phyloP scores from a whole-genome alignment of 1,139 yeast genomes.

The Kodamaea sp. region DNA sequence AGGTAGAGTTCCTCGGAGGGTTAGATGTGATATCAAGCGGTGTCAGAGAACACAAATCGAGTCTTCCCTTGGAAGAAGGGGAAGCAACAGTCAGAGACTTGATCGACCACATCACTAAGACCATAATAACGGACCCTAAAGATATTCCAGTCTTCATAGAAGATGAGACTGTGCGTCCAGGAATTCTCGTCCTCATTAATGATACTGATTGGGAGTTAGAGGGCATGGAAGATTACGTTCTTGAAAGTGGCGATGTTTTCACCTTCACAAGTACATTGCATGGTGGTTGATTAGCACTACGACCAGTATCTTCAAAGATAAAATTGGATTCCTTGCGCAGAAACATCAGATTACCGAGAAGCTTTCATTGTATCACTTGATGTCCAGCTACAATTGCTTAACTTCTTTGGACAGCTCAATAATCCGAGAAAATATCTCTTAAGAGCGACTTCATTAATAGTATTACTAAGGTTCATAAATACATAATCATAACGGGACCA shows the following conservation, averaged over 20 bases:
- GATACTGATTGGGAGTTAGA: conserved; percentile 98
- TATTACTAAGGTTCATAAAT: too few species aligned
- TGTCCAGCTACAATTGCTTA: too few species aligned
- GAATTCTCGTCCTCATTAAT: conserved; percentile 85
- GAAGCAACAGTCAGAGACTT: conserved; percentile 58
- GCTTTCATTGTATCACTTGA: too few species aligned
- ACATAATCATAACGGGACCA: conserved; percentile 53
- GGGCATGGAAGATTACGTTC: conserved; percentile 77
- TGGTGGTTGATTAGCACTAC: conserved; percentile 73
- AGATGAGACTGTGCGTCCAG: conserved; percentile 82
- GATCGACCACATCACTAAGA: conserved; percentile 53
- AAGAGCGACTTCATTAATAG: too few species aligned
- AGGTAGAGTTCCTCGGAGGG: conserved; percentile 53
- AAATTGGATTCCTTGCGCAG: too few species aligned
- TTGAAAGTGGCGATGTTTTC: conserved; percentile 75
- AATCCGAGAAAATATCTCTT: too few species aligned
- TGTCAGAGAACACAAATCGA: conserved; percentile 49
- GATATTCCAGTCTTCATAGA: conserved; percentile 78
- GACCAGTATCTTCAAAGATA: too few species aligned
- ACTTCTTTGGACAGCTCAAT: too few species aligned
- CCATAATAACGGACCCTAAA: conserved; percentile 59
- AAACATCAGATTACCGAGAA: too few species aligned
- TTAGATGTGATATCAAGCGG: conserved; percentile 64
- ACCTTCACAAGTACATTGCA: conserved; percentile 92
- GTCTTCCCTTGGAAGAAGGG: conserved; percentile 41